These are phyloP conservation scores for Akanthomyces dipterigenus DNA, from an alignment of 2,329 filamentous ascomycete genomes.

Conservation along the genomic window DNA sequence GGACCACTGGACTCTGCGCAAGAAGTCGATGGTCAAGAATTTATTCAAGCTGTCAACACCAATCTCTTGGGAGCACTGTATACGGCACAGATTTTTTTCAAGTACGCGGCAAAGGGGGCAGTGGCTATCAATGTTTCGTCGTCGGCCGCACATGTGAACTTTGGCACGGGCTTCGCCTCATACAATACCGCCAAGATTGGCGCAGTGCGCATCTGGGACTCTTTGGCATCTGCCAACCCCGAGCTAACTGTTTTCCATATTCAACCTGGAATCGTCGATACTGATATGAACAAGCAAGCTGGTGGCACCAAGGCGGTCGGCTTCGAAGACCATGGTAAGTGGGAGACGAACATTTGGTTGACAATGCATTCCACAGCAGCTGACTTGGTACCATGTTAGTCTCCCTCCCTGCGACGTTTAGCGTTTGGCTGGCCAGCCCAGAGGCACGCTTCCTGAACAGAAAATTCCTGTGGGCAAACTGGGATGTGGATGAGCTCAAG, in stretches of 20 bases:
- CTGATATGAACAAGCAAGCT: neutral
- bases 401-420: constrained; percentile 16
- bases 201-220: neutral
- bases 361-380: neutral
- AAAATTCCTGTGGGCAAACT: constrained; percentile 27
- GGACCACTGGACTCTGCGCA: constrained; percentile 11
- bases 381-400: constrained; percentile 6
- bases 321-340: neutral
- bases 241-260: neutral
- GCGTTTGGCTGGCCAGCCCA: constrained; percentile 17
- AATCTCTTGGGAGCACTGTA: too few species aligned
- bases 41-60: constrained; percentile 20
- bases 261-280: neutral
- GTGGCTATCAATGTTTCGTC: neutral
- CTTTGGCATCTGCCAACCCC: neutral
- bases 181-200: neutral
- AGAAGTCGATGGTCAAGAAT: constrained; percentile 17
- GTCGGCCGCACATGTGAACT: neutral
- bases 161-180: neutral
- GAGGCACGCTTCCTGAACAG: constrained; percentile 28
- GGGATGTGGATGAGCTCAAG: constrained; percentile 30
- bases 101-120: too few species aligned
- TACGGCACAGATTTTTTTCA: too few species aligned
- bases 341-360: neutral
- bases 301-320: neutral